Conservation (phyloP, 192 early-diverging fungal species). For the Entomortierella parvispora region DNA sequence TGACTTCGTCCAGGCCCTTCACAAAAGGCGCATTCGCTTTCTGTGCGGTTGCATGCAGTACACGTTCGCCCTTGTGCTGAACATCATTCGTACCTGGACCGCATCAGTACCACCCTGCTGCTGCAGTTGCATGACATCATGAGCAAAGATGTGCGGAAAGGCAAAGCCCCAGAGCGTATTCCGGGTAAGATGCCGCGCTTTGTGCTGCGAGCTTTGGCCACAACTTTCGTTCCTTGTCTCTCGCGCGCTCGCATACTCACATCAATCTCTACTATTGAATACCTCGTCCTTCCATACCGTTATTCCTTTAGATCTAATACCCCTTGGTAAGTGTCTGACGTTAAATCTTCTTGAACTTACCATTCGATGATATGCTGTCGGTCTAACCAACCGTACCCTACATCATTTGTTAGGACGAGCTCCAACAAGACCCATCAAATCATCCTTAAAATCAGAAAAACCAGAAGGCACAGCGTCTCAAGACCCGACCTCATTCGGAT, state of each 20-base stretch:
- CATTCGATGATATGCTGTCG: too few relatives aligned
- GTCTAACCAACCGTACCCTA: background rate
- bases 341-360: background rate
- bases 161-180: conserved; percentile 21
- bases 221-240: background rate
- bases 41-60: background rate
- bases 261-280: too few relatives aligned
- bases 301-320: conserved; percentile 25
- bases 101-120: background rate
- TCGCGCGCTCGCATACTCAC: too few relatives aligned
- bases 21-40: background rate
- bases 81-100: background rate
- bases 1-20: background rate
- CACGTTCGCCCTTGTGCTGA: background rate
- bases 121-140: conserved; percentile 5
- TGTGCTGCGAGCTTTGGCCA: background rate
- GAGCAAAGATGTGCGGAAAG: conserved; percentile 48
- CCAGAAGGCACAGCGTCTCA: conserved; percentile 8
- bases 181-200: background rate
- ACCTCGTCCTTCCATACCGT: background rate
- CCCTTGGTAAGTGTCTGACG: conserved; percentile 17
- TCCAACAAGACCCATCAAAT: conserved; percentile 30
- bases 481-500: conserved; percentile 20
- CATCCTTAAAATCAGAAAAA: conserved; percentile 31
- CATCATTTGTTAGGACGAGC: conserved; percentile 11